Evolutionary conservation across 2,329 filamentous ascomycete genomes (phyloP).

Genomic region (Mariannaea elegans): DNA sequence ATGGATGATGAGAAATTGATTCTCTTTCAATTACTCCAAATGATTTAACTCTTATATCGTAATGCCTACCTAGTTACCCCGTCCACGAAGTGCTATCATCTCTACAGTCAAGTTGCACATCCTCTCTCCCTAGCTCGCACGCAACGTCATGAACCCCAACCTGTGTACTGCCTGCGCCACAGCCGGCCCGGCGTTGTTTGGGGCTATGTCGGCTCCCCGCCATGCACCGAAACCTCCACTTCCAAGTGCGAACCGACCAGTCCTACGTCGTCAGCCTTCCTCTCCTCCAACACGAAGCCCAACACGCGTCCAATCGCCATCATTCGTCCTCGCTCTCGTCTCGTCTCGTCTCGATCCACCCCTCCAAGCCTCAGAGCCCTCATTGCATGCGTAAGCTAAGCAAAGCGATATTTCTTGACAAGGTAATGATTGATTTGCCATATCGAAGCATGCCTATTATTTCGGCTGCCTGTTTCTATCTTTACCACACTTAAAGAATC

Average conservation of each 20-base stretch:
- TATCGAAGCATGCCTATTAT: not conserved
- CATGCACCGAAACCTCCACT: conserved; percentile 26
- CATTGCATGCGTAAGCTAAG: not conserved
- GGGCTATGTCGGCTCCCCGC: conserved; percentile 33
- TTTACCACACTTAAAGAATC: not conserved
- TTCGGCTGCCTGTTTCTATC: not conserved
- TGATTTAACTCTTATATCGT: too few relatives aligned
- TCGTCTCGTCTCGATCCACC: not conserved
- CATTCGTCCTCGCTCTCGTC: conserved; percentile 1
- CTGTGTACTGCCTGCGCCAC: conserved; percentile 29
- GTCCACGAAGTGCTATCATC: too few relatives aligned
- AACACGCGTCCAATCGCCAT: conserved; percentile 10
- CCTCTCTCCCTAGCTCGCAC: conserved; percentile 4
- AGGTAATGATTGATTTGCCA: not conserved
- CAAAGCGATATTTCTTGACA: not conserved
- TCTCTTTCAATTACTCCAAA: too few relatives aligned
- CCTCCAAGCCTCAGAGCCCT: not conserved
- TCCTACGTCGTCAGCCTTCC: not conserved
- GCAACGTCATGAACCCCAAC: conserved; percentile 32
- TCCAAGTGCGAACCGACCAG: conserved; percentile 17
- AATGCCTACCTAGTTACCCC: too few relatives aligned
- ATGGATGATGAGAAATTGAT: not conserved
- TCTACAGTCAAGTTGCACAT: not conserved
- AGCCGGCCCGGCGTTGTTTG: conserved; percentile 19
- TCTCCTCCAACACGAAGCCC: not conserved